Evolutionary conservation across 2,329 filamentous ascomycete genomes (phyloP).

Genomic region (Neophaeococcomyces aloes): DNA sequence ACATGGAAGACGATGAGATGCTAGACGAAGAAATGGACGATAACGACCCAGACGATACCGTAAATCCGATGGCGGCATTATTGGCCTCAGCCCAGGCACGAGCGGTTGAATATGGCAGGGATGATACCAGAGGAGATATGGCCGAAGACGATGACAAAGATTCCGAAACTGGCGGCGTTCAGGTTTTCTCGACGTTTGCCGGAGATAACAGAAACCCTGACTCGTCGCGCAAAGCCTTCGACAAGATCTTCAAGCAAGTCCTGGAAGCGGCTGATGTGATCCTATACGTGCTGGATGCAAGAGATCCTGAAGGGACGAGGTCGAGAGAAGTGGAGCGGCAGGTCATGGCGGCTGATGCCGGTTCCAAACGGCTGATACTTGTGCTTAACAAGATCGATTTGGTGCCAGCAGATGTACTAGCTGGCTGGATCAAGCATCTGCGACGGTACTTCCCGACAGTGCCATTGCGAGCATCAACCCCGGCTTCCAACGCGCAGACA

Average conservation of each 20-base stretch:
- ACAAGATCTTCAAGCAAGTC: conserved; percentile 93
- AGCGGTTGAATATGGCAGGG: conserved; percentile 62
- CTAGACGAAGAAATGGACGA: conserved; percentile 42
- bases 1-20: conserved; percentile 39
- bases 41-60: conserved; percentile 53
- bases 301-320: conserved; percentile 81
- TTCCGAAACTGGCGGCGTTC: conserved; percentile 39
- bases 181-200: conserved; percentile 14
- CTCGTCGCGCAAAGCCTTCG: conserved; percentile 73
- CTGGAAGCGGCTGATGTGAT: conserved; percentile 83
- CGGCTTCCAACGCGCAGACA: conserved; percentile 73
- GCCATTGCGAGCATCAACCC: conserved; percentile 71
- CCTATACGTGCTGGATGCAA: conserved; percentile 84
- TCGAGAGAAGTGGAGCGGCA: conserved; percentile 84
- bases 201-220: conserved; percentile 34
- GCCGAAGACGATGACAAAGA: conserved; percentile 40
- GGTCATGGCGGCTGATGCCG: conserved; percentile 76
- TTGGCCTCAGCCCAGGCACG: conserved; percentile 71
- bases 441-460: conserved; percentile 85
- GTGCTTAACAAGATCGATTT: conserved; percentile 95
- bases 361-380: conserved; percentile 78
- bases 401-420: conserved; percentile 69
- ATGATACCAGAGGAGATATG: conserved; percentile 51
- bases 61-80: conserved; percentile 86
- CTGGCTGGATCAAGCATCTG: conserved; percentile 73